Percentiles rank a stretch among this genome's conserved stretches.
phyloP scores from a whole-genome alignment of 139 green algal genomes.

The Chlamydomonas sp. region DNA sequence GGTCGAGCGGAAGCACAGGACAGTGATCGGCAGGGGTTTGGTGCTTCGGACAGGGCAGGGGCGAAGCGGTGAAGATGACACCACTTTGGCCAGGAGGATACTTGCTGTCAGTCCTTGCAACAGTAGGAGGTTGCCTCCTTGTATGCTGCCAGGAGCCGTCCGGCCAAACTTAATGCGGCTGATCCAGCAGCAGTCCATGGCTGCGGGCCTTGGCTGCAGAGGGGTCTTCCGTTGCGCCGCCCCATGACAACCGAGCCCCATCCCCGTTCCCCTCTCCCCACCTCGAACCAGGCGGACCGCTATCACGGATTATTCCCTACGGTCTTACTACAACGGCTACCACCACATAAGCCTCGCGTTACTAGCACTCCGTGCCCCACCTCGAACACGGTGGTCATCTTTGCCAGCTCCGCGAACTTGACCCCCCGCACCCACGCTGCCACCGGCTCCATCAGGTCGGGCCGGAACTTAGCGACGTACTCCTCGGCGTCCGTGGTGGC shows the following conservation, averaged over 20 bases:
- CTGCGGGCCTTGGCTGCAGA: too few relatives aligned
- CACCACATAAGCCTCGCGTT: background rate
- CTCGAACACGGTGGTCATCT: slow-evolving; percentile 75
- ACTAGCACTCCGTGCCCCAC: slow-evolving; percentile 33
- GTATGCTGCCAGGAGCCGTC: too few relatives aligned
- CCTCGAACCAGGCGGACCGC: background rate
- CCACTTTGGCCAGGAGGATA: too few relatives aligned
- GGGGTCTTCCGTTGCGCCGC: too few relatives aligned
- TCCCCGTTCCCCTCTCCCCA: background rate
- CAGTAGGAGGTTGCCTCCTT: too few relatives aligned
- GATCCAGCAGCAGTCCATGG: too few relatives aligned
- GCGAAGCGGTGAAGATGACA: too few relatives aligned
- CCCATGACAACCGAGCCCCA: too few relatives aligned
- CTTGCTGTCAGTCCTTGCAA: too few relatives aligned
- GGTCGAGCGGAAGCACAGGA: background rate
- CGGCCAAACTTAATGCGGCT: too few relatives aligned
- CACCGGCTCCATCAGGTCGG: slow-evolving; percentile 79
- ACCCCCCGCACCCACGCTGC: slow-evolving; percentile 71
- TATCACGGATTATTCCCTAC: background rate
- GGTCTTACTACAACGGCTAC: background rate
- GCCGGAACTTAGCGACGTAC: slow-evolving; percentile 77
- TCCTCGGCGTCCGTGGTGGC: slow-evolving; percentile 61
- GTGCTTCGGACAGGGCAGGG: too few relatives aligned
- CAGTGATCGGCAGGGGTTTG: too few relatives aligned
- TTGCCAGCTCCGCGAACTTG: slow-evolving; percentile 69